Conservation (phyloP, 352 stramenopile genomes). For the Globisporangium solare region DNA sequence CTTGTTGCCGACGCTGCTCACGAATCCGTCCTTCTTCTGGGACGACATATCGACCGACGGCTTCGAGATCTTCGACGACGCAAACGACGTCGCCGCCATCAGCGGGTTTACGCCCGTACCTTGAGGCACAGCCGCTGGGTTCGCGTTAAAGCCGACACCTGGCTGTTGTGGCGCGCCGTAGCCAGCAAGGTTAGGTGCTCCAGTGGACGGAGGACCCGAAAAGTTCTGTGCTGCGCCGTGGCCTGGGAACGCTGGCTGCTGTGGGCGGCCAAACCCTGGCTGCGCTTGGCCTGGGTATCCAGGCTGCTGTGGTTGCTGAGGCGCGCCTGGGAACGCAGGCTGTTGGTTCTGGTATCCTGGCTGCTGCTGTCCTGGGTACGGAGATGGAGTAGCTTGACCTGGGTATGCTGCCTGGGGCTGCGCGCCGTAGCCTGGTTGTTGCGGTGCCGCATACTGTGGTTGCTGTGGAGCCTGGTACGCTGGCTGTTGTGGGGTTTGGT, state of each 20-base stretch:
- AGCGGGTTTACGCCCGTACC: conserved; percentile 69
- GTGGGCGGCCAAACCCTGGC: conserved; percentile 30
- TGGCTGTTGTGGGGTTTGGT: conserved; percentile 11
- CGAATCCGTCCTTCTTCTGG: conserved; percentile 80
- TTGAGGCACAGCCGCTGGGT: conserved; percentile 41
- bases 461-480: conserved; percentile 10
- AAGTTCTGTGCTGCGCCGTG: conserved; percentile 19
- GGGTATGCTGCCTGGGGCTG: conserved; percentile 26
- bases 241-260: conserved; percentile 29
- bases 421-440: conserved; percentile 18
- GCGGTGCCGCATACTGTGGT: conserved; percentile 12
- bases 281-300: conserved; percentile 12
- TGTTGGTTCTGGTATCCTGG: conserved; percentile 35
- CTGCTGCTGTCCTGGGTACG: conserved; percentile 20
- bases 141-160: conserved; percentile 33
- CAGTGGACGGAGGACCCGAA: conserved; percentile 49
- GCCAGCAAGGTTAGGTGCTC: conserved; percentile 17
- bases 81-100: conserved; percentile 39
- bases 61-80: conserved; percentile 75
- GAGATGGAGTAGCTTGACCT: conserved; percentile 1
- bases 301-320: conserved; percentile 16
- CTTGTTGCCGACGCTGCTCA: conserved; percentile 85
- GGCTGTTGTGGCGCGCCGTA: conserved; percentile 24
- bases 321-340: conserved; percentile 23
- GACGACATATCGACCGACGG: conserved; percentile 77